Evolutionary conservation across 495 filamentous ascomycete genomes (phyloP).

Genomic region (Peziza echinospora): DNA sequence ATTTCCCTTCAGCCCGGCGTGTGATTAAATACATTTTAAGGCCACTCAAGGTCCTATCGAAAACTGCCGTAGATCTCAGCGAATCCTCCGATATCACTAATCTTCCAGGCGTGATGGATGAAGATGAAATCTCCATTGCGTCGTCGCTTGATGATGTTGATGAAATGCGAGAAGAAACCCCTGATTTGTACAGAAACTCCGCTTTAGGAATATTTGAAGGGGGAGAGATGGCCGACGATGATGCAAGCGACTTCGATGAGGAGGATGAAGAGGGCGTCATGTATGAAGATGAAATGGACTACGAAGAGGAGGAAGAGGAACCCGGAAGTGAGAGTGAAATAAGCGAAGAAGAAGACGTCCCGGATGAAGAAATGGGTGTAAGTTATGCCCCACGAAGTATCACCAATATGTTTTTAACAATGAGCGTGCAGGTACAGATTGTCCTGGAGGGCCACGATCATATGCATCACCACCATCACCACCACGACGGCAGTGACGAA

Average conservation of each 20-base stretch:
- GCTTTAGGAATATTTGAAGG: slow-evolving; percentile 88
- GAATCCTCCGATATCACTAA: slow-evolving; percentile 50
- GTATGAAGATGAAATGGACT: slow-evolving; percentile 29
- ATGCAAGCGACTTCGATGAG: slow-evolving; percentile 47
- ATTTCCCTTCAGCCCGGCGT: slow-evolving; percentile 76
- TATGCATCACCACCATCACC: slow-evolving; percentile 35
- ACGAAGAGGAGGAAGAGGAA: slow-evolving; percentile 52
- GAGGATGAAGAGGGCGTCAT: slow-evolving; percentile 78
- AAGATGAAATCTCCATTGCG: slow-evolving; percentile 75
- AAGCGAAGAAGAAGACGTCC: slow-evolving; percentile 74
- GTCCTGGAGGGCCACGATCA: slow-evolving; percentile 56
- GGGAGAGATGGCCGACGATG: slow-evolving; percentile 68
- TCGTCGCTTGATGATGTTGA: slow-evolving; percentile 76
- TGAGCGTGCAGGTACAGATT: slow-evolving; percentile 56
- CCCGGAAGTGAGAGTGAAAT: slow-evolving; percentile 65
- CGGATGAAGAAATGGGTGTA: slow-evolving; percentile 49
- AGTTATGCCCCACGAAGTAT: slow-evolving; percentile 2
- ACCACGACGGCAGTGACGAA: slow-evolving; percentile 39
- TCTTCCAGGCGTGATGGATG: slow-evolving; percentile 43
- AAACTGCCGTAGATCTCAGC: slow-evolving; percentile 67
- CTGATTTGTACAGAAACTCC: slow-evolving; percentile 90
- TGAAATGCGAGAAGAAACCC: slow-evolving; percentile 83
- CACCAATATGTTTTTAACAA: neutral
- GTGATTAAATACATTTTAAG: slow-evolving; percentile 91
- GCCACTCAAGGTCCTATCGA: slow-evolving; percentile 66